These are phyloP conservation scores for Neopestalotiopsis clavispora DNA, from an alignment of 2,329 filamentous ascomycete genomes.

Conservation along the genomic window DNA sequence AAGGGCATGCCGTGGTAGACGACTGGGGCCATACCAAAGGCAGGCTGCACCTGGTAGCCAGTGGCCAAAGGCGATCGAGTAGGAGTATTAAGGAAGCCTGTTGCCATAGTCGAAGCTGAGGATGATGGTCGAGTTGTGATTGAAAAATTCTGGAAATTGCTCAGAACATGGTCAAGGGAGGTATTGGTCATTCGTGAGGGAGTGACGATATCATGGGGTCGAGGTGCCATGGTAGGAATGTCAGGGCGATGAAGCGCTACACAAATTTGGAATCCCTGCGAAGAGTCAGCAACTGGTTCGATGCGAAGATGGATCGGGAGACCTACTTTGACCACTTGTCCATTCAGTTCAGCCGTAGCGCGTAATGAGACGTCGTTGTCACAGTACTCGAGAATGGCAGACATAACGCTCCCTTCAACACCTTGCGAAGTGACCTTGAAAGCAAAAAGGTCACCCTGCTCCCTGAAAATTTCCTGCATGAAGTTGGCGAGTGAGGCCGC, in stretches of 20 bases:
- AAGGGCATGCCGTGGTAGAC: conserved; percentile 39
- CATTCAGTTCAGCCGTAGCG: conserved; percentile 46
- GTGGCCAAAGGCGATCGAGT: conserved; percentile 27
- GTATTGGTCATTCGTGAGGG: conserved; percentile 27
- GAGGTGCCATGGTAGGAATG: conserved; percentile 27
- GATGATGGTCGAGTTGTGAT: conserved; percentile 30
- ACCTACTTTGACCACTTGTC: conserved; percentile 42
- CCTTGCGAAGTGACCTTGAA: conserved; percentile 46
- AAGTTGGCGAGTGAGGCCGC: conserved; percentile 40
- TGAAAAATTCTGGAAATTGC: conserved; percentile 33
- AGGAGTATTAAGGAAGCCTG: conserved; percentile 29
- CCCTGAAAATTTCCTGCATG: conserved; percentile 46
- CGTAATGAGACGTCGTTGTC: conserved; percentile 49
- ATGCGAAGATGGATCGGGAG: conserved; percentile 11
- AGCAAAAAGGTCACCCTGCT: conserved; percentile 57
- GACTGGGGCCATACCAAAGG: conserved; percentile 42
- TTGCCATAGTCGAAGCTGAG: conserved; percentile 24
- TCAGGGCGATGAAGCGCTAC: conserved; percentile 35
- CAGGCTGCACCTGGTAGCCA: conserved; percentile 34
- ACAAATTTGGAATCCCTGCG: conserved; percentile 35
- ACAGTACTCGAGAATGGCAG: conserved; percentile 57
- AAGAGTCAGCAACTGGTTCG: not conserved
- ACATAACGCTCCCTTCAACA: conserved; percentile 48
- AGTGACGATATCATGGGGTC: conserved; percentile 22
- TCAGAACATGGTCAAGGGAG: conserved; percentile 27